Conservation (phyloP, 441 rosid genomes). For the Lepidium campestre region DNA sequence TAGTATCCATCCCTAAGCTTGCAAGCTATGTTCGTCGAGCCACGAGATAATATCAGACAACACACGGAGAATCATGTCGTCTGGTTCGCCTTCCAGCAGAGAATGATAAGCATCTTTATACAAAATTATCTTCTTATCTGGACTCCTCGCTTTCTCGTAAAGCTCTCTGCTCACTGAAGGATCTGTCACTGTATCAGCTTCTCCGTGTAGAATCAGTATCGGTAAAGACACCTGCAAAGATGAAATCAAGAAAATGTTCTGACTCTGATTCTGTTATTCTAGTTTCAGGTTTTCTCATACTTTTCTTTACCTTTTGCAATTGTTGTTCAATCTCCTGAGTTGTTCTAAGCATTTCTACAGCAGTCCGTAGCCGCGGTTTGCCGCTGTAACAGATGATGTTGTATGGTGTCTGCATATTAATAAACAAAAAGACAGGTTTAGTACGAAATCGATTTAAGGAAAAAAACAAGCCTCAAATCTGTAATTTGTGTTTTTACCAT, state of each 20-base stretch:
- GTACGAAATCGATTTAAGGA: background rate
- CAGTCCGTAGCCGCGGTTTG: constrained; percentile 73
- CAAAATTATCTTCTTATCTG: constrained; percentile 65
- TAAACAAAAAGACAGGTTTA: background rate
- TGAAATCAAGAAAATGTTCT: background rate
- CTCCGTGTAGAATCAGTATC: constrained; percentile 75
- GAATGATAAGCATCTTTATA: constrained; percentile 67
- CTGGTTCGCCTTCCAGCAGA: constrained; percentile 88
- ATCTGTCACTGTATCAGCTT: constrained; percentile 73
- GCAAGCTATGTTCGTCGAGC: constrained; percentile 53
- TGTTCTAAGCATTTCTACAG: constrained; percentile 68
- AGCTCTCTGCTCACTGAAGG: constrained; percentile 84
- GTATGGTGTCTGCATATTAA: constrained; percentile 45
- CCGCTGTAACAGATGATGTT: constrained; percentile 70
- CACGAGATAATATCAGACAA: constrained; percentile 64
- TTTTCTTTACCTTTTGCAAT: constrained; percentile 45
- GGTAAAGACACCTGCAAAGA: constrained; percentile 67
- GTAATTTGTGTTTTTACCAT: constrained; percentile 38
- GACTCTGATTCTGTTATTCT: background rate
- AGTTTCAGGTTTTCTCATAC: background rate
- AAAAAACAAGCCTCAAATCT: background rate
- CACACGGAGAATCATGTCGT: constrained; percentile 62
- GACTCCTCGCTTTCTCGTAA: constrained; percentile 67
- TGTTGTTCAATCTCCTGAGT: constrained; percentile 68
- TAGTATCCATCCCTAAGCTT: background rate